Evolutionary conservation across 768 basidiomycete species (phyloP).

Genomic region (Infundibulicybe gibba): DNA sequence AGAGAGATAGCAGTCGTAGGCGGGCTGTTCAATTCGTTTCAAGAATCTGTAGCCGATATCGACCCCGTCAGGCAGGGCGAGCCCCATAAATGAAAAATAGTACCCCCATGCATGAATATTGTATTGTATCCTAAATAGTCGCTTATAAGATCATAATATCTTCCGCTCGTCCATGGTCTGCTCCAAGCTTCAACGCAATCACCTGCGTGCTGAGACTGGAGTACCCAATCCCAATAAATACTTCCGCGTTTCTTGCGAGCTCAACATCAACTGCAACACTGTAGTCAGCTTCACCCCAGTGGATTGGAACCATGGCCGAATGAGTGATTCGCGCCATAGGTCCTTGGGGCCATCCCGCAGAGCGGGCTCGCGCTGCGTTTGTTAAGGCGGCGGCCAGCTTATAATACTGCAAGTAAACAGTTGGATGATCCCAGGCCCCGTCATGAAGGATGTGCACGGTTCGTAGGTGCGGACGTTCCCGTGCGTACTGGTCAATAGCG

Average conservation of each 20-base stretch:
- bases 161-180: slow-evolving; percentile 25
- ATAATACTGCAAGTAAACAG: slow-evolving; percentile 37
- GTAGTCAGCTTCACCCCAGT: slow-evolving; percentile 38
- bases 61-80: too few species aligned
- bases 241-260: slow-evolving; percentile 36
- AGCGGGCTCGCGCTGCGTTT: slow-evolving; percentile 25
- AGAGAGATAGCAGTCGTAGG: too few species aligned
- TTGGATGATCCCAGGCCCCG: slow-evolving; percentile 43
- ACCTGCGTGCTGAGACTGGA: slow-evolving; percentile 44
- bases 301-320: slow-evolving; percentile 31
- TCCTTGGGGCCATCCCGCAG: slow-evolving; percentile 32
- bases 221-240: slow-evolving; percentile 46
- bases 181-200: slow-evolving; percentile 37
- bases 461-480: slow-evolving; percentile 29
- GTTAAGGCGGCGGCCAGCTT: slow-evolving; percentile 34
- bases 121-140: neutral
- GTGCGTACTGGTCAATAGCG: slow-evolving; percentile 32
- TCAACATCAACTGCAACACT: slow-evolving; percentile 43
- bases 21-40: too few species aligned
- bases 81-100: too few species aligned
- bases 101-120: neutral
- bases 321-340: slow-evolving; percentile 40
- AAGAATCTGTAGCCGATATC: too few species aligned
- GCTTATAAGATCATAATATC: slow-evolving; percentile 32
- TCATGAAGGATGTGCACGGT: slow-evolving; percentile 42